Base-by-base conservation (phyloP, 2,329 filamentous ascomycete species). In the Sclerotinia minor region DNA sequence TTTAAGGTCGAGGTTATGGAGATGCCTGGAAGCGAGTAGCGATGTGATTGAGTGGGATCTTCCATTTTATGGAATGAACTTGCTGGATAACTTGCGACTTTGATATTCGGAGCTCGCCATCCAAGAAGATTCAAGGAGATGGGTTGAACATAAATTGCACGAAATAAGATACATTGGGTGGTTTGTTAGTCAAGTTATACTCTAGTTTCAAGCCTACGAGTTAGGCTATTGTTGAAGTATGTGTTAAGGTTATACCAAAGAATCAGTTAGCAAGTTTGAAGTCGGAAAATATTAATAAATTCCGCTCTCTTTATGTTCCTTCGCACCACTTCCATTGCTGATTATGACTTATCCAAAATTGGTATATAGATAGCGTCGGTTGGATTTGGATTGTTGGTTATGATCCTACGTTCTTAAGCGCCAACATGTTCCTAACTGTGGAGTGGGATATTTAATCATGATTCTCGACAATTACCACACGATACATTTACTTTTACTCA, bases 401-500 rank as follows among this genome's bases (percentile, higher is more conserved):
- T 55, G 32, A 57, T 57, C 53, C 53, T 38, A 38, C 53, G 13
- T 13, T 13, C 32, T 15, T 57, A 57, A 38, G 53, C 53, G 53
- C 53, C 5, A 5, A 57, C 5, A 15, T 41, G 21, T 32, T 21
- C 35, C 35, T 13, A 32, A 38, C 32, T 21, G 38, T 57, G 53
- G 32, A 3, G 5, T 13, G 41, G 32, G 9, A 47, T 32, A 15
- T 13, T 32, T 21, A 15, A 5, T 38, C 35, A 45, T 9, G 24
- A n/a, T 45, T 19, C 15, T 47, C 24, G 11, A 45, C 15, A 9
- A n/a, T 6, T 3, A 38, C 35, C 21, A 2, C 6, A 38, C 32
- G 32, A 38, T 15, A 15, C 6, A 35, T 21, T 54, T 2, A 5
- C 11, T 41, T 41, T 13, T 41, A 13, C 38, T 41, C 38, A 41